Evolutionary conservation across 1,284 basidiomycete species (phyloP).

Genomic region (Naganishia sp.): DNA sequence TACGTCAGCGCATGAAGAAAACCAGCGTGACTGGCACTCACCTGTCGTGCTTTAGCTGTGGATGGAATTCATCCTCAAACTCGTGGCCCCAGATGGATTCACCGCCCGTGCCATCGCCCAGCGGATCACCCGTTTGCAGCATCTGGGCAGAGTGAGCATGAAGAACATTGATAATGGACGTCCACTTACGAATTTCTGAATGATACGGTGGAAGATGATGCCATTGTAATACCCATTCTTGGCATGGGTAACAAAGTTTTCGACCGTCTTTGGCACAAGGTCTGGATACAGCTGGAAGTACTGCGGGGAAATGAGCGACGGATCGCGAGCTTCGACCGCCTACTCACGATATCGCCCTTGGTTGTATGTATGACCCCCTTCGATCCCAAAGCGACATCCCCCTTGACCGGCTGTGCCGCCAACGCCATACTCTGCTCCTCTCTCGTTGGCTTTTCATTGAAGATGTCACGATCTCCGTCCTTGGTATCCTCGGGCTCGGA

Average conservation of each 20-base stretch:
- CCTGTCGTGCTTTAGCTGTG: conserved; percentile 86
- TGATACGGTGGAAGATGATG: conserved; percentile 95
- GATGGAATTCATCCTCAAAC: conserved; percentile 94
- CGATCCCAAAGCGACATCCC: conserved; percentile 65
- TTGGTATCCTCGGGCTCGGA: conserved; percentile 89
- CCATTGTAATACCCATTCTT: conserved; percentile 86
- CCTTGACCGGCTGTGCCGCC: conserved; percentile 62
- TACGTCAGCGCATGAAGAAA: not conserved
- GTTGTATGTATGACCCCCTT: conserved; percentile 92
- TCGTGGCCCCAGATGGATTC: conserved; percentile 89
- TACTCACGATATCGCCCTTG: conserved; percentile 75
- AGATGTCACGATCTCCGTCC: conserved; percentile 89
- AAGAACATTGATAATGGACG: not conserved
- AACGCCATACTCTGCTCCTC: conserved; percentile 92
- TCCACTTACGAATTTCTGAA: conserved; percentile 80
- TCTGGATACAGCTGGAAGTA: conserved; percentile 86
- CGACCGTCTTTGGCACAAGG: conserved; percentile 89
- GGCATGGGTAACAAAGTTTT: conserved; percentile 96
- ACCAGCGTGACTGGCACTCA: conserved; percentile 50
- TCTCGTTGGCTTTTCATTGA: conserved; percentile 95
- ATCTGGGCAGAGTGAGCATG: conserved; percentile 58
- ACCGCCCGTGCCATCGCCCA: conserved; percentile 97
- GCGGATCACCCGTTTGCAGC: conserved; percentile 97
- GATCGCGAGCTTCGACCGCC: conserved; percentile 25
- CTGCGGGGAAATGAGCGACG: conserved; percentile 30